Conservation (phyloP, 2,329 filamentous ascomycete genomes). For the Apiospora rasikravindrae region DNA sequence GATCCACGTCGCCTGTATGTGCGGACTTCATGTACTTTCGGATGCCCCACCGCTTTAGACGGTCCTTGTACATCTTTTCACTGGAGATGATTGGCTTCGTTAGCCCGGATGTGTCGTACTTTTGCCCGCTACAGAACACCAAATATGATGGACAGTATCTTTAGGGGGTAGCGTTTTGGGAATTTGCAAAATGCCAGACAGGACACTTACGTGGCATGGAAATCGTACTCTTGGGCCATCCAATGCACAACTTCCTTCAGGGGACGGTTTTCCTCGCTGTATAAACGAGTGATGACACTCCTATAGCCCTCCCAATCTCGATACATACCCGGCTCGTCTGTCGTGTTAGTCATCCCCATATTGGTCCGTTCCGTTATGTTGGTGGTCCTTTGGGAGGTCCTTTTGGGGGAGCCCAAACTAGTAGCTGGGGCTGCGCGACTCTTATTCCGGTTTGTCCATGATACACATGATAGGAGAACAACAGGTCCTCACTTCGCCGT, state of each 20-base stretch:
- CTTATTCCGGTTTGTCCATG: background rate
- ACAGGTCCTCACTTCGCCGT: background rate
- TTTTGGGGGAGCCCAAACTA: background rate
- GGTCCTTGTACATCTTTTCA: conserved; percentile 15
- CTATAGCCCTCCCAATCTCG: conserved; percentile 11
- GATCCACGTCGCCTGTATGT: background rate
- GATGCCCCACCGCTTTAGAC: conserved; percentile 1
- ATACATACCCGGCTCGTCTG: background rate
- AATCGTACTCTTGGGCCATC: background rate
- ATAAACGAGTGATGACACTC: conserved; percentile 6
- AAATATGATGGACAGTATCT: background rate
- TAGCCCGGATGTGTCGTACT: background rate
- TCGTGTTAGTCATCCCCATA: background rate
- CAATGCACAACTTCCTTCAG: conserved; percentile 13
- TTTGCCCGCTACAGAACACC: background rate
- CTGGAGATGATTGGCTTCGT: background rate
- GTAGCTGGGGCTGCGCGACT: background rate
- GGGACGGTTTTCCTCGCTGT: conserved; percentile 5
- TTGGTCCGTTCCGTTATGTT: background rate
- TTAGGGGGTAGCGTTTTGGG: background rate
- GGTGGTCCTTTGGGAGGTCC: background rate
- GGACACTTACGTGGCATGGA: conserved; percentile 4
- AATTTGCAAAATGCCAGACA: background rate
- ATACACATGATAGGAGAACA: background rate
- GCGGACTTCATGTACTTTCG: conserved; percentile 16